A percentile compares a stretch with the other conserved stretches of the same genome.
phyloP scores from a whole-genome alignment of 306 rosid species.

The Vicia sativa region DNA sequence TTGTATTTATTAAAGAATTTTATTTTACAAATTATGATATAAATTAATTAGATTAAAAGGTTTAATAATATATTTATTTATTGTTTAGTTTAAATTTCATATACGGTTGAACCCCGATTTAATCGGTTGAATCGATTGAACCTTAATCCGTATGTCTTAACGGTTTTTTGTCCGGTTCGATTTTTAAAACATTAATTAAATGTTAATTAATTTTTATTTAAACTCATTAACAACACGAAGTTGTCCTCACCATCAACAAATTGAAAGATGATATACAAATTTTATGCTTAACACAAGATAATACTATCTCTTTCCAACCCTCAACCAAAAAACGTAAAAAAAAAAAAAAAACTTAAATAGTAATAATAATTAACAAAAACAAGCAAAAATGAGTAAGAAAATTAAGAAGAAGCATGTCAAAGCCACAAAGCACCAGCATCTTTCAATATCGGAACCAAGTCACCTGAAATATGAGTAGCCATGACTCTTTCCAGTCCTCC shows the following conservation, averaged over 20 bases:
- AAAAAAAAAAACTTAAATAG: neutral
- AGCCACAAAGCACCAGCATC: constrained; percentile 98
- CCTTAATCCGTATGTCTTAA: too few species aligned
- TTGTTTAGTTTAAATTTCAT: too few species aligned
- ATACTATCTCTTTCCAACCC: neutral
- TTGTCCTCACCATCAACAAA: neutral
- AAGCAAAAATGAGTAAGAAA: neutral
- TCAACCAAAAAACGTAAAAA: neutral
- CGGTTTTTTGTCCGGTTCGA: too few species aligned
- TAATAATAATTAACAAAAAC: neutral
- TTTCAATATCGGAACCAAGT: constrained; percentile 77
- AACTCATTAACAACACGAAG: too few species aligned
- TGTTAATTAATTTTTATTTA: too few species aligned
- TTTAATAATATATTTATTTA: too few species aligned
- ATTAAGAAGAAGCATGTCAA: constrained; percentile 35
- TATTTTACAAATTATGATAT: too few species aligned
- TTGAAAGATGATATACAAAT: constrained; percentile 7
- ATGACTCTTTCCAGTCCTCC: constrained; percentile 93
- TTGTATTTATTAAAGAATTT: too few species aligned
- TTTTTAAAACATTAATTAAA: too few species aligned
- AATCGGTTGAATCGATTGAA: too few species aligned
- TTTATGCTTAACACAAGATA: neutral
- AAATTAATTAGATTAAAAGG: too few species aligned
- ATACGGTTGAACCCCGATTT: too few species aligned
- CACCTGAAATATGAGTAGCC: constrained; percentile 89